phyloP scores from a whole-genome alignment of 441 rosid genomes.

The Populus hybrid region DNA sequence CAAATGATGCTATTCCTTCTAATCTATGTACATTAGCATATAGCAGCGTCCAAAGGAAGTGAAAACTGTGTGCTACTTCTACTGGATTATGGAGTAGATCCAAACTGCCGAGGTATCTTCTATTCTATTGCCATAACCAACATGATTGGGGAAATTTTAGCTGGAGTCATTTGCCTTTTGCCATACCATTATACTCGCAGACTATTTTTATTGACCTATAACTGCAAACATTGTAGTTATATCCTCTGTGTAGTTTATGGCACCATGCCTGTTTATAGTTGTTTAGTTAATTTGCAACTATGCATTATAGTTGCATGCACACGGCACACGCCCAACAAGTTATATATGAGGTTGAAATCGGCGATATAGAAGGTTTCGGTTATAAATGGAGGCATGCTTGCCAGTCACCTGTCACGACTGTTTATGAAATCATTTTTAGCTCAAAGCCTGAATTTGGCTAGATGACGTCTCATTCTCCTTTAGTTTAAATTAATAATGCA shows the following conservation, averaged over 20 bases:
- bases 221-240: neutral
- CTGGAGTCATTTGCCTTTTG: neutral
- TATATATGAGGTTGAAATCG: neutral
- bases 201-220: neutral
- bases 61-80: slow-evolving; percentile 60
- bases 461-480: neutral
- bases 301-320: neutral
- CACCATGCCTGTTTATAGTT: neutral
- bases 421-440: neutral
- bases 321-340: neutral
- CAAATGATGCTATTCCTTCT: neutral
- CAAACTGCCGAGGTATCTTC: slow-evolving; percentile 57
- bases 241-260: too few relatives aligned
- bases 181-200: neutral
- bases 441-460: neutral
- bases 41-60: slow-evolving; percentile 68
- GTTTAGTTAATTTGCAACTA: neutral
- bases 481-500: neutral
- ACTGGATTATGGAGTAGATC: slow-evolving; percentile 52
- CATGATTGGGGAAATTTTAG: neutral
- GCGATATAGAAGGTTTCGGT: neutral
- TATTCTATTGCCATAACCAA: neutral
- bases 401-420: neutral
- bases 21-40: slow-evolving; percentile 41
- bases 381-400: slow-evolving; percentile 6